These are phyloP conservation scores for Rauvolfia tetraphylla DNA, from an alignment of 257 asterid genomes.

Conservation along the genomic window DNA sequence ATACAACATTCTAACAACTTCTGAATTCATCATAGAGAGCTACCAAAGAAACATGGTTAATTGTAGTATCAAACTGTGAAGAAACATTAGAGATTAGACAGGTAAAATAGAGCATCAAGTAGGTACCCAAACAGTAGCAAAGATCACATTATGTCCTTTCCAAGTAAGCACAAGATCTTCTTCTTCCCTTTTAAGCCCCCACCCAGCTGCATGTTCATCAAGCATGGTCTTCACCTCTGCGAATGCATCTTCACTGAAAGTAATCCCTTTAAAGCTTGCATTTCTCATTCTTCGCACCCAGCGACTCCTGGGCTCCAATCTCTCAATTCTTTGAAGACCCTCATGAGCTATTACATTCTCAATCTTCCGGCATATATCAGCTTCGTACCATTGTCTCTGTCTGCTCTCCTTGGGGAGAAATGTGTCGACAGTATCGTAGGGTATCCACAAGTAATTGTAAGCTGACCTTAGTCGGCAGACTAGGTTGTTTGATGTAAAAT, in stretches of 20 bases:
- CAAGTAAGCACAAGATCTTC: slow-evolving; percentile 81
- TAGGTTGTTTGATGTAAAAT: slow-evolving; percentile 60
- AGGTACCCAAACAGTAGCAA: slow-evolving; percentile 87
- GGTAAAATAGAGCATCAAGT: slow-evolving; percentile 15
- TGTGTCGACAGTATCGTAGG: slow-evolving; percentile 79
- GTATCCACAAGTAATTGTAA: slow-evolving; percentile 87
- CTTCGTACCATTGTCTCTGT: slow-evolving; percentile 89
- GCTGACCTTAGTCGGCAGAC: slow-evolving; percentile 73
- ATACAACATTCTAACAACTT: neutral
- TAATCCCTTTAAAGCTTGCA: slow-evolving; percentile 45
- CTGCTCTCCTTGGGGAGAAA: slow-evolving; percentile 66
- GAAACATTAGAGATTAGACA: slow-evolving; percentile 1
- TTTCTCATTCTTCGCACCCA: slow-evolving; percentile 82
- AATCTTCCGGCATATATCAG: slow-evolving; percentile 84
- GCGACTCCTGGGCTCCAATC: slow-evolving; percentile 58
- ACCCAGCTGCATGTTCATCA: slow-evolving; percentile 93
- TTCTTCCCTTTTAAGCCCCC: slow-evolving; percentile 93
- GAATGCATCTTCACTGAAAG: slow-evolving; percentile 61
- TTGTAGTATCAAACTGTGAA: neutral
- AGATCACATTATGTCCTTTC: slow-evolving; percentile 94
- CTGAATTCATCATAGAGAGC: slow-evolving; percentile 5
- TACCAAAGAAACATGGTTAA: neutral
- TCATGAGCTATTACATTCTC: slow-evolving; percentile 82
- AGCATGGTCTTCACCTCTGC: slow-evolving; percentile 74
- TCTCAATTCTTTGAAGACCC: slow-evolving; percentile 65